A percentile compares a stretch with the other conserved stretches of the same genome.
phyloP scores from a whole-genome alignment of 768 basidiomycete species.

The Vishniacozyma victoriae region DNA sequence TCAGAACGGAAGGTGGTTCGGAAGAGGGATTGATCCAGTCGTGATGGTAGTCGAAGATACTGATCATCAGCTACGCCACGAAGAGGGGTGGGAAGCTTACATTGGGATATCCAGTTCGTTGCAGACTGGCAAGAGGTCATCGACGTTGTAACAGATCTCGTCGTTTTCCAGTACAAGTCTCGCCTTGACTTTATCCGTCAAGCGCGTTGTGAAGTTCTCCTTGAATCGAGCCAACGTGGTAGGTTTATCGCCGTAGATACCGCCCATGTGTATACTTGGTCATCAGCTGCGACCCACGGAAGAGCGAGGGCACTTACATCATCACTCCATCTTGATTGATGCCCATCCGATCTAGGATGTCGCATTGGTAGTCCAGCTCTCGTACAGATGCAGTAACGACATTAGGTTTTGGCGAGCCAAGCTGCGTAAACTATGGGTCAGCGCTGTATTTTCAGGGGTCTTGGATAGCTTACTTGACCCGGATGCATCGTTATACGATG shows the following conservation, averaged over 20 bases:
- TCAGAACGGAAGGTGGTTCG: conserved; percentile 59
- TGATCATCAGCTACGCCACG: background rate
- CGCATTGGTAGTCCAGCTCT: conserved; percentile 78
- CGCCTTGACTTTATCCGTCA: conserved; percentile 61
- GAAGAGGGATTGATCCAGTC: conserved; percentile 57
- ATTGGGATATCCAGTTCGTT: conserved; percentile 73
- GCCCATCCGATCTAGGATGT: conserved; percentile 76
- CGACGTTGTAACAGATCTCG: conserved; percentile 86
- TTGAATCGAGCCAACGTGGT: conserved; percentile 67
- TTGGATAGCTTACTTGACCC: conserved; percentile 60
- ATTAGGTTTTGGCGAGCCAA: conserved; percentile 69
- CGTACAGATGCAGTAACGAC: conserved; percentile 72
- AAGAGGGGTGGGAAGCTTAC: conserved; percentile 13
- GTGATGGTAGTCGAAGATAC: conserved; percentile 57
- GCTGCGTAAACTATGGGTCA: conserved; percentile 49
- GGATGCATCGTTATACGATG: conserved; percentile 83
- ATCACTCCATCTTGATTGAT: conserved; percentile 77
- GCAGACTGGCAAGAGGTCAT: conserved; percentile 79
- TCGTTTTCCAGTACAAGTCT: conserved; percentile 90
- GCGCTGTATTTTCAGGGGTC: background rate
- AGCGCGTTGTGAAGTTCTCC: conserved; percentile 57
- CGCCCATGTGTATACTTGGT: conserved; percentile 57
- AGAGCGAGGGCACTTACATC: conserved; percentile 53
- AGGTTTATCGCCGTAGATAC: conserved; percentile 73
- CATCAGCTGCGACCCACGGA: conserved; percentile 1